These are phyloP conservation scores for Zizania latifolia DNA, from an alignment of 176 grass and related monocot species.

Conservation along the genomic window DNA sequence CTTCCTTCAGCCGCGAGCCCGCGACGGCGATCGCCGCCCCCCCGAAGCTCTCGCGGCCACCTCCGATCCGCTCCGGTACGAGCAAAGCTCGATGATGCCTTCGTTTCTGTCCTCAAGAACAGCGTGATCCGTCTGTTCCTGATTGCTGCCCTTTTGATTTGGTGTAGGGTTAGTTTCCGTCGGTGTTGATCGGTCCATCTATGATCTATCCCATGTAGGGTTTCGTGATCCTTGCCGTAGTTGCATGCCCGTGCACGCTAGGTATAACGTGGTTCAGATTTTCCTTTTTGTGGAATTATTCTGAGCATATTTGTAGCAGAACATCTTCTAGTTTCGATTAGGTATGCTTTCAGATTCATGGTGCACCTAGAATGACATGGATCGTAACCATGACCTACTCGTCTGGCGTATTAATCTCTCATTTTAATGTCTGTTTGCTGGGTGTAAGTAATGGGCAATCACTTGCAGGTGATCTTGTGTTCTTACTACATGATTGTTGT, in stretches of 20 bases:
- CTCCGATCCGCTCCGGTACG: neutral
- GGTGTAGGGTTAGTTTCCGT: neutral
- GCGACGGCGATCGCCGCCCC: neutral
- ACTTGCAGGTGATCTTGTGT: conserved; percentile 17
- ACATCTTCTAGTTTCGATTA: neutral
- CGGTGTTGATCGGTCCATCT: neutral
- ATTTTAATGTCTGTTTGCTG: neutral
- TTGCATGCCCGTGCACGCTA: neutral
- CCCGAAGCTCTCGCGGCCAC: neutral
- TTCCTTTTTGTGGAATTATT: neutral
- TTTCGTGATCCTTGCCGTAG: neutral
- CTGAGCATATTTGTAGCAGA: neutral
- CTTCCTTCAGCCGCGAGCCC: conserved; percentile 3
- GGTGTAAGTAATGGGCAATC: neutral
- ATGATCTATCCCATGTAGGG: neutral
- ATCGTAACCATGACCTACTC: neutral
- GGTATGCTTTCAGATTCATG: neutral
- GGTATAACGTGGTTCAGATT: neutral
- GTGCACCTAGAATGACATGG: neutral
- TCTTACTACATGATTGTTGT: neutral
- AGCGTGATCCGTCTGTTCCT: neutral
- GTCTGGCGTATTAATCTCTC: neutral
- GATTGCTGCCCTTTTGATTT: neutral
- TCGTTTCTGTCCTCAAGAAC: too few species aligned
- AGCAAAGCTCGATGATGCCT: neutral